A percentile compares a stretch with the other conserved stretches of the same genome.
phyloP scores from a whole-genome alignment of 495 filamentous ascomycete genomes.

The Penicillium herquei region DNA sequence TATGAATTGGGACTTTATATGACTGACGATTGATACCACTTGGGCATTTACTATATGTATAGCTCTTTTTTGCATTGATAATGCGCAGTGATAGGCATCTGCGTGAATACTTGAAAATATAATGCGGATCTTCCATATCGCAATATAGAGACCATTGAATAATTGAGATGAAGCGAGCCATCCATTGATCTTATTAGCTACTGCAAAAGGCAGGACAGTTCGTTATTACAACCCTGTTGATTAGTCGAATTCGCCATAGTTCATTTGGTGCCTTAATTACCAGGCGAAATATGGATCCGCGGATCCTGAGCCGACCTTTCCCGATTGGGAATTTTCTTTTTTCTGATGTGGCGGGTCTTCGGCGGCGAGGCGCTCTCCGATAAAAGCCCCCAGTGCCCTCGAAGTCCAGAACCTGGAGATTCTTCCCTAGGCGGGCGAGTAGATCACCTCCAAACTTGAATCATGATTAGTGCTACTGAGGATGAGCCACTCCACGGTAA shows the following conservation, averaged over 20 bases:
- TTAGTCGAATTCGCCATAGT: no score
- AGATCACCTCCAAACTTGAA: not conserved
- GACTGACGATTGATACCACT: slow-evolving; percentile 17
- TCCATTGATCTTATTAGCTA: no score
- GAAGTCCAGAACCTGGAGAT: not conserved
- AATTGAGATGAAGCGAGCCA: no score
- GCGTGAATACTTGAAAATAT: no score
- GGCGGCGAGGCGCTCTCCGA: slow-evolving; percentile 4
- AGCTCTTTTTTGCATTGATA: not conserved
- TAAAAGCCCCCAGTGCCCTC: not conserved
- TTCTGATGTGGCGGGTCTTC: slow-evolving; percentile 6
- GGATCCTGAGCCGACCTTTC: slow-evolving; percentile 39
- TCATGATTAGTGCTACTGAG: slow-evolving; percentile 39
- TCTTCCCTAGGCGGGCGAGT: not conserved
- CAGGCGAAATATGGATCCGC: slow-evolving; percentile 23
- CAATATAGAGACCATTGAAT: no score
- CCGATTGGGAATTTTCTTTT: slow-evolving; percentile 45
- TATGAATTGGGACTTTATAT: slow-evolving; percentile 11
- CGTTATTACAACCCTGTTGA: no score
- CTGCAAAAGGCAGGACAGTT: no score
- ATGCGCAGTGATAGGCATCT: no score
- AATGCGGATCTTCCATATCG: no score
- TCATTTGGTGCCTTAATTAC: not conserved
- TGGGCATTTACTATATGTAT: not conserved
- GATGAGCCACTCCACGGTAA: slow-evolving; percentile 48